A percentile compares a stretch with the other conserved stretches of the same genome.
phyloP scores from a whole-genome alignment of 1,284 basidiomycete species.

The Ustilago cynodontis region DNA sequence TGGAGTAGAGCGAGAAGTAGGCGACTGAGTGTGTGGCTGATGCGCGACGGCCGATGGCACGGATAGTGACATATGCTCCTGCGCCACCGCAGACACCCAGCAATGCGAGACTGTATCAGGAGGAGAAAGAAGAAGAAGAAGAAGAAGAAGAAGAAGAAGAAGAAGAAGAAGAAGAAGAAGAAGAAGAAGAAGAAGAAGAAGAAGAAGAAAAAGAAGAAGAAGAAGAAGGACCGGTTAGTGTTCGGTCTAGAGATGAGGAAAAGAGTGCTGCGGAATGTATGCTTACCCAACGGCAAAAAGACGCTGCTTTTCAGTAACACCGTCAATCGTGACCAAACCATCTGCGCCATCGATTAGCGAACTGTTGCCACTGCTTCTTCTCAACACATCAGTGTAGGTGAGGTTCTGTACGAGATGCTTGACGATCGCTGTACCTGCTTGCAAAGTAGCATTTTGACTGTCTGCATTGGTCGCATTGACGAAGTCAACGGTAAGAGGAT shows the following conservation, averaged over 20 bases:
- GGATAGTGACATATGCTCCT: conserved; percentile 77
- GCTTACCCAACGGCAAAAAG: conserved; percentile 74
- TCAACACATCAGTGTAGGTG: conserved; percentile 10
- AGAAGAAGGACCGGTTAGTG: not conserved
- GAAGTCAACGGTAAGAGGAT: conserved; percentile 12
- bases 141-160: not conserved
- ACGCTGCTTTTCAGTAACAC: conserved; percentile 72
- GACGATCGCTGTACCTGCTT: conserved; percentile 16
- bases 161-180: not conserved
- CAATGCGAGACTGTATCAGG: conserved; percentile 73
- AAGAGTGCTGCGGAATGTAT: not conserved
- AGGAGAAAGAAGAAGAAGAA: not conserved
- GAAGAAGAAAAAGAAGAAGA: not conserved
- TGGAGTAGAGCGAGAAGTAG: conserved; percentile 78
- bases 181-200: not conserved
- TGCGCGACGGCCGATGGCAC: conserved; percentile 80
- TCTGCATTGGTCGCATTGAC: conserved; percentile 4
- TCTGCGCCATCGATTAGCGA: conserved; percentile 9
- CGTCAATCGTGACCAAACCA: conserved; percentile 14
- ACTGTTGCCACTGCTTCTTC: conserved; percentile 1
- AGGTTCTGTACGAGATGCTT: conserved; percentile 32
- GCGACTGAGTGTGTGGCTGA: conserved; percentile 80
- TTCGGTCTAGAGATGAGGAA: not conserved
- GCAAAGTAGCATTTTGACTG: conserved; percentile 12
- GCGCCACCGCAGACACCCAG: conserved; percentile 77